Evolutionary conservation across 2,329 filamentous ascomycete genomes (phyloP).

Genomic region (Beauveria sp.): DNA sequence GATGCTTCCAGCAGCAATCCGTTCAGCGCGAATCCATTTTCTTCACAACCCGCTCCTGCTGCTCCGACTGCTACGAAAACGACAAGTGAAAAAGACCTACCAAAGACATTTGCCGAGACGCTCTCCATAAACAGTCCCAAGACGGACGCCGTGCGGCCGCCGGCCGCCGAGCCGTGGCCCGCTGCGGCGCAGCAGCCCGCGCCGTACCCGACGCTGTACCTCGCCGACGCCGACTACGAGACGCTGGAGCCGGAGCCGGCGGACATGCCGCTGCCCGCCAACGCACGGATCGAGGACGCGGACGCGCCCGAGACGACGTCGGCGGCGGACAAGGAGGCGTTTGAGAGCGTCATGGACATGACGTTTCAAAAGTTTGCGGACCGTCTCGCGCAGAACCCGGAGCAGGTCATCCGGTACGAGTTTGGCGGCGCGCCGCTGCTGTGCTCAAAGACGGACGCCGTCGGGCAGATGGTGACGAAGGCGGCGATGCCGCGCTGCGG

Average conservation of each 20-base stretch:
- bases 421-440: slow-evolving; percentile 66
- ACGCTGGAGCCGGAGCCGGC: slow-evolving; percentile 57
- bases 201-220: slow-evolving; percentile 69
- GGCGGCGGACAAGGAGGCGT: slow-evolving; percentile 59
- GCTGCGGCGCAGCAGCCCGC: slow-evolving; percentile 52
- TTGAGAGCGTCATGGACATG: slow-evolving; percentile 67
- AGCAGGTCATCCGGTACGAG: slow-evolving; percentile 76
- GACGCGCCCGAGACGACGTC: slow-evolving; percentile 31
- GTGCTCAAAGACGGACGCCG: slow-evolving; percentile 68
- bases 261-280: slow-evolving; percentile 44
- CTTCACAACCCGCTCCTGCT: slow-evolving; percentile 11
- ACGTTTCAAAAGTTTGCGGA: slow-evolving; percentile 77
- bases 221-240: slow-evolving; percentile 87
- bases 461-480: slow-evolving; percentile 54
- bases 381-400: slow-evolving; percentile 69
- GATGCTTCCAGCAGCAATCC: slow-evolving; percentile 18
- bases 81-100: slow-evolving; percentile 27
- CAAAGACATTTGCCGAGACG: slow-evolving; percentile 63
- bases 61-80: slow-evolving; percentile 19
- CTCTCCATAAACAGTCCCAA: slow-evolving; percentile 61
- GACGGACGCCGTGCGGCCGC: slow-evolving; percentile 18
- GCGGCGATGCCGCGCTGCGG: slow-evolving; percentile 63
- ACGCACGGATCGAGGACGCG: slow-evolving; percentile 35
- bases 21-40: slow-evolving; percentile 25
- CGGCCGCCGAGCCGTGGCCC: slow-evolving; percentile 69